Conservation (phyloP, 176 grass and related monocot genomes). For the Aegilops tauschii region DNA sequence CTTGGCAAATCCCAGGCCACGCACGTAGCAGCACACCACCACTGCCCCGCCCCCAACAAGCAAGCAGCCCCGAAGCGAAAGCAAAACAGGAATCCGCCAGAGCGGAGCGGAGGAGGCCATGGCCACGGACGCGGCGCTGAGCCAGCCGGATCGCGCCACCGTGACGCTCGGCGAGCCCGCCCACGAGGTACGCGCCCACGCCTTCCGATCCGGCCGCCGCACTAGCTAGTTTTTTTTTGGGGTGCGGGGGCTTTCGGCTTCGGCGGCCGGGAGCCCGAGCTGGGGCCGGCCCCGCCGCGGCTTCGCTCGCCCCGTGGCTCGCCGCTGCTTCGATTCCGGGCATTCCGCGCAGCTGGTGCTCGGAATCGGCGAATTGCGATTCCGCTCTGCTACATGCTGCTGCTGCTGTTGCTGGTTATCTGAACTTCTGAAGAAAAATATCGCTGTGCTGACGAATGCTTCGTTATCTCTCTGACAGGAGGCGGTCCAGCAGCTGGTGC, state of each 20-base stretch:
- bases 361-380: not conserved
- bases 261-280: not conserved
- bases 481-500: not conserved
- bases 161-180: conserved; percentile 51
- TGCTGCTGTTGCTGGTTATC: not conserved
- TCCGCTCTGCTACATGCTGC: not conserved
- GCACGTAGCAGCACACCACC: not conserved
- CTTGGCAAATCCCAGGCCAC: not conserved
- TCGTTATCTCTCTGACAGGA: not conserved
- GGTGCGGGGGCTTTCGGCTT: not conserved
- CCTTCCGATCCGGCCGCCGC: not conserved
- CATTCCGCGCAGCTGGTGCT: not conserved
- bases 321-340: not conserved
- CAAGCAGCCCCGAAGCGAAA: not conserved
- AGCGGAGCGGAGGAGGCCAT: not conserved
- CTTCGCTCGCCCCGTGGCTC: not conserved
- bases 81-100: not conserved
- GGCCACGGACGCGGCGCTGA: not conserved
- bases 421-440: not conserved
- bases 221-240: not conserved
- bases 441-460: conserved; percentile 23
- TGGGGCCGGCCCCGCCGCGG: not conserved
- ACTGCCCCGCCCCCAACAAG: not conserved
- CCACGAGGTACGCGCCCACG: conserved; percentile 26
- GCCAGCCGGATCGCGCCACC: conserved; percentile 35